Evolutionary conservation across 1,284 basidiomycete species (phyloP), one percentile per base, ranked within the genome.

Genomic region (Ceratobasidium sp.): DNA sequence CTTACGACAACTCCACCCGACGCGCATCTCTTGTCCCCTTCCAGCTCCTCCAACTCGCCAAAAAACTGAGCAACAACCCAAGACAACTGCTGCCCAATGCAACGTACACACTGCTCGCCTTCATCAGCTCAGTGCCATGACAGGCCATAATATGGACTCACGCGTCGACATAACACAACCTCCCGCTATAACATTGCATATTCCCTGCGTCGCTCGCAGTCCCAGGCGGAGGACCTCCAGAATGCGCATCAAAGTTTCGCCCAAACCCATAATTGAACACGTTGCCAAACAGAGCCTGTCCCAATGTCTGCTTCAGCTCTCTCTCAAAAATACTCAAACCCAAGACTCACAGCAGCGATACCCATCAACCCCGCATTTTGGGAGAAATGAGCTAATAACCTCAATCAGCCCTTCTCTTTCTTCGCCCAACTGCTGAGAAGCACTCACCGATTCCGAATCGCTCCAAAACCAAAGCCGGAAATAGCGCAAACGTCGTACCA

Each of bases 341-440:
- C 3, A 5, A 91, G 92, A 3, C 95, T 65, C 75, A 95, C 86
- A 1, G 95, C 94, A 0, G 91, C 88, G 22, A 95, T 83, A 11
- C 88, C 88, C 43, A 92, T 85, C 80, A 88, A 92, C 16, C 95
- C 95, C 90, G 90, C 96, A 81, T 96, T 98, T 82, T 95, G 91
- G 1, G 89, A 89, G 78, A 93, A 90, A 79, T 91, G 90, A 14
- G 76, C 41, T 54, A 56, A 37, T 8, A 7, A 14, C 16, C 22
- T 27, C 0, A 39, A 22, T 49, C 9, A 34, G 46, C 59, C n/a
- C n/a, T 13, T n/a, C 7, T 16, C 9, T 53, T 22, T 19, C 31
- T n/a, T 16, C 16, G 11, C 31, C 31, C 51, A 29, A 27, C 22
- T 11, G 0, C 24, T 0, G 1, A 37, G 34, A 11, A 11, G 37